Conservation (phyloP, 345 rosid species). For the Tarenaya hassleriana region DNA sequence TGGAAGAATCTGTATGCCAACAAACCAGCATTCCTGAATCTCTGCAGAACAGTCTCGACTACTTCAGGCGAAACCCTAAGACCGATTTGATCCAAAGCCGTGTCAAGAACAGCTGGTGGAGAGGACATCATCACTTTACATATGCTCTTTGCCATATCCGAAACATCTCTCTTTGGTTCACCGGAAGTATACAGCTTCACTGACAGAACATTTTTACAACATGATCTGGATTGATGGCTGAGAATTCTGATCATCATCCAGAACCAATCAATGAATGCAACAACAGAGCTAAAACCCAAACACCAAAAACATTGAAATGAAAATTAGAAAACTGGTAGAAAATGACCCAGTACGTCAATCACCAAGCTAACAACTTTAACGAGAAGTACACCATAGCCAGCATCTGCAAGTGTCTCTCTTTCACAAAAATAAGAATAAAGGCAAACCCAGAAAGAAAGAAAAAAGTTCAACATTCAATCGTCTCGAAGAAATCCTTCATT, state of each 20-base stretch:
- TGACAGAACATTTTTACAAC: conserved; percentile 21
- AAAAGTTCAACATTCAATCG: neutral
- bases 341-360: too few species aligned
- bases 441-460: neutral
- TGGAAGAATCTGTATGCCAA: conserved; percentile 73
- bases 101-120: conserved; percentile 46
- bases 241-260: conserved; percentile 20
- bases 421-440: too few species aligned
- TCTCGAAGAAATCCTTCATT: conserved; percentile 1
- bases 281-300: conserved; percentile 21
- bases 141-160: conserved; percentile 35
- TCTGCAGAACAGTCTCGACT: conserved; percentile 59
- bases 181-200: conserved; percentile 32
- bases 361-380: too few species aligned
- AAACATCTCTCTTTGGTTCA: conserved; percentile 33
- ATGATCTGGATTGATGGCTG: conserved; percentile 11
- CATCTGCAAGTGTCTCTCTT: too few species aligned
- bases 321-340: neutral
- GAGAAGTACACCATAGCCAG: too few species aligned
- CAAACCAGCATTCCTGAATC: conserved; percentile 79
- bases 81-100: conserved; percentile 72
- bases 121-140: conserved; percentile 68
- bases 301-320: neutral
- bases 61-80: conserved; percentile 45
- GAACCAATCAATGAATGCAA: neutral